Percentiles rank a stretch among this genome's conserved stretches.
Conservation (phyloP, 1,284 basidiomycete genomes). For the Papiliotrema laurentii region DNA sequence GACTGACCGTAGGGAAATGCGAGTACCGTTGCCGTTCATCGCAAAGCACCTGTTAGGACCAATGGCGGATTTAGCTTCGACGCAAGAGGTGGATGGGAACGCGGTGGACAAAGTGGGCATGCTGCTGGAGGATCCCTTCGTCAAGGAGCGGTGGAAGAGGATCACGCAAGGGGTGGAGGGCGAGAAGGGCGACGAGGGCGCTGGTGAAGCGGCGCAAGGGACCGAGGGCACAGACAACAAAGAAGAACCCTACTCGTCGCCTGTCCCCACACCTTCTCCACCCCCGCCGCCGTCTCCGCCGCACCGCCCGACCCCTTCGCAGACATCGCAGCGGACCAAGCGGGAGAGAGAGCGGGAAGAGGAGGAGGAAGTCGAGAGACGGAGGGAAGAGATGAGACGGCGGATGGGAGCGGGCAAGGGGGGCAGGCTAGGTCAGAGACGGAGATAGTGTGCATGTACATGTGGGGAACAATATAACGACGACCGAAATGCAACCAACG, state of each 20-base stretch:
- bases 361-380: conserved; percentile 27
- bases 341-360: conserved; percentile 28
- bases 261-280: conserved; percentile 7
- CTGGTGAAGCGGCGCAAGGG: too few species aligned
- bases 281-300: not conserved
- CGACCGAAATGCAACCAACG: too few species aligned
- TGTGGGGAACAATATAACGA: too few species aligned
- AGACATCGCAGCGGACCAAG: conserved; percentile 21
- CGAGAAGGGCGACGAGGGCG: conserved; percentile 3
- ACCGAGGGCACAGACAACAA: not conserved
- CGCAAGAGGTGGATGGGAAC: too few species aligned
- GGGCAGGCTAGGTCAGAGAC: conserved; percentile 18
- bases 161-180: conserved; percentile 9
- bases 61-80: conserved; percentile 14
- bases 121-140: too few species aligned
- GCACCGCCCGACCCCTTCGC: not conserved
- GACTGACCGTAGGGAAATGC: conserved; percentile 16
- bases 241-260: too few species aligned
- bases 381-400: conserved; percentile 27
- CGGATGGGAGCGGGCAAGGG: conserved; percentile 32
- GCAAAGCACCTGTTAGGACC: conserved; percentile 29
- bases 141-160: too few species aligned
- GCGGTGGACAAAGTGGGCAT: too few species aligned
- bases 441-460: too few species aligned
- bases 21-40: conserved; percentile 21